A percentile compares a stretch with the other conserved stretches of the same genome.
phyloP scores from a whole-genome alignment of 345 rosid species.

The Pugionium dolabratum region DNA sequence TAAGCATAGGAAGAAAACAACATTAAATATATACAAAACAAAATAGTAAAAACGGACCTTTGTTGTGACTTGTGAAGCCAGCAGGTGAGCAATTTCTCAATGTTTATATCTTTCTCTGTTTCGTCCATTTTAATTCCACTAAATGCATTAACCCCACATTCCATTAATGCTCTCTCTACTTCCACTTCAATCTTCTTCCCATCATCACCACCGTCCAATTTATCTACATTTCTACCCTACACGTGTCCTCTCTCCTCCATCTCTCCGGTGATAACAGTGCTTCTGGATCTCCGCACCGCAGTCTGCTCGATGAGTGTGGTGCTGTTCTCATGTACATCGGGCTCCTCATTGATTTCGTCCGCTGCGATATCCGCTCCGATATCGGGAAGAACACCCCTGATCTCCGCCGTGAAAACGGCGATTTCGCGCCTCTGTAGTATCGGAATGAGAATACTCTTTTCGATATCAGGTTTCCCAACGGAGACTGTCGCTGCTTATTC shows the following conservation, averaged over 20 bases:
- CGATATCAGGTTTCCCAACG: conserved; percentile 66
- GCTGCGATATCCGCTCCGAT: conserved; percentile 69
- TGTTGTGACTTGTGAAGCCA: conserved; percentile 10
- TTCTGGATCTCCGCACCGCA: conserved; percentile 97
- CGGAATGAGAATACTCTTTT: conserved; percentile 86
- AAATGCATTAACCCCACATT: conserved; percentile 53
- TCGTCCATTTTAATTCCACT: conserved; percentile 55
- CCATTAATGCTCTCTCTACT: conserved; percentile 46
- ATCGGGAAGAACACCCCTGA: conserved; percentile 58
- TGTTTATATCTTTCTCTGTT: conserved; percentile 38
- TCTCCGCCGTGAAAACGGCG: conserved; percentile 72
- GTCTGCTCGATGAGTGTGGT: conserved; percentile 76
- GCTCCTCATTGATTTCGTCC: conserved; percentile 81
- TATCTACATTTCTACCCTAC: conserved; percentile 46
- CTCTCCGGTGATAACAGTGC: conserved; percentile 95
- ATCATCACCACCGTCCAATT: conserved; percentile 35
- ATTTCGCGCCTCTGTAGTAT: conserved; percentile 62
- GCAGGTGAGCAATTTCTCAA: conserved; percentile 27
- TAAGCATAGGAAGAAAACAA: conserved; percentile 8
- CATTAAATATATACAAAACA: conserved; percentile 14
- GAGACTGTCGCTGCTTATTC: conserved; percentile 81
- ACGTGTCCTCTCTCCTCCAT: conserved; percentile 68
- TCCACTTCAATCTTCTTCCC: conserved; percentile 33
- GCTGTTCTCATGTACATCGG: conserved; percentile 64
- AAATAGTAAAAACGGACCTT: conserved; percentile 27